These are phyloP conservation scores for Elsinoe batatas DNA, from an alignment of 2,329 filamentous ascomycete genomes.

Conservation along the genomic window DNA sequence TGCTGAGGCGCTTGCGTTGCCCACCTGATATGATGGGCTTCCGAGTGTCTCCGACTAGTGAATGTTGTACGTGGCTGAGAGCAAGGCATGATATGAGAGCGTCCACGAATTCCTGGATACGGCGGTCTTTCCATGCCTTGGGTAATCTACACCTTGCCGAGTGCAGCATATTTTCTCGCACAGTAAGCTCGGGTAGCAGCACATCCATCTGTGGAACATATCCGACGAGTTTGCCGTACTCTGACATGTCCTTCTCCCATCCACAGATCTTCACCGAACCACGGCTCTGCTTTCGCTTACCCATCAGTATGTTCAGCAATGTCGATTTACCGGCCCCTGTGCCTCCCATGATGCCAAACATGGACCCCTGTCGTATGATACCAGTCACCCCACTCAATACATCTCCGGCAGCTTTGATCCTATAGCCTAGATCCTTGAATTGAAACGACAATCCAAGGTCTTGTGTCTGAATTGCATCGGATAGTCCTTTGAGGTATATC, in stretches of 20 bases:
- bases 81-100: constrained; percentile 46
- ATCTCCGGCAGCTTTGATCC: constrained; percentile 22
- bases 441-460: constrained; percentile 46
- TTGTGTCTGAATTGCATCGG: constrained; percentile 41
- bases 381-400: constrained; percentile 47
- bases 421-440: constrained; percentile 38
- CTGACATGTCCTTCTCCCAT: constrained; percentile 33
- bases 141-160: constrained; percentile 48
- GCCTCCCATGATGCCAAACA: constrained; percentile 52
- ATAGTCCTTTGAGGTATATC: constrained; percentile 45
- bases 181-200: constrained; percentile 49
- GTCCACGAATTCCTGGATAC: constrained; percentile 46
- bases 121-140: constrained; percentile 39
- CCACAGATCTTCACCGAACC: constrained; percentile 46
- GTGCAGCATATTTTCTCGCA: constrained; percentile 53
- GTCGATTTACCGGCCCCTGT: constrained; percentile 52
- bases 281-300: constrained; percentile 42
- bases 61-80: constrained; percentile 43
- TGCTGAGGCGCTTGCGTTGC: constrained; percentile 48
- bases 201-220: constrained; percentile 55
- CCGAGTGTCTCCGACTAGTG: constrained; percentile 42
- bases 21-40: constrained; percentile 48
- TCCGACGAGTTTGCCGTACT: constrained; percentile 51
- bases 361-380: constrained; percentile 43
- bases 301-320: constrained; percentile 53